Evolutionary conservation across 176 grass and related monocot genomes (phyloP).

Genomic region (Tuctoria greenei): DNA sequence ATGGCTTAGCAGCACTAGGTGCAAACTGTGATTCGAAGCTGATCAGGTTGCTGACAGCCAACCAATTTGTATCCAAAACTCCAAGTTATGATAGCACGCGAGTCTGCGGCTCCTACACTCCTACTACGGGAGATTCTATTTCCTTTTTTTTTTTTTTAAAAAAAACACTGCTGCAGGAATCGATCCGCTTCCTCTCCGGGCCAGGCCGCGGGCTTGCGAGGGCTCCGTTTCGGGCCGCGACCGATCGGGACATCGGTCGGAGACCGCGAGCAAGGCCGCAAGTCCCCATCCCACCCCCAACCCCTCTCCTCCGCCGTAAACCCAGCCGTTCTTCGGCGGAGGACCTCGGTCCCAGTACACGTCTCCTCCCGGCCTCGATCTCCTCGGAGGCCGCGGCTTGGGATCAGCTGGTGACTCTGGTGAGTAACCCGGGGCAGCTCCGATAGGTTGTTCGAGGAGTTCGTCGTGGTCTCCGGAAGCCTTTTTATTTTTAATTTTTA

Average conservation of each 20-base stretch:
- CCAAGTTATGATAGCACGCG: too few relatives aligned
- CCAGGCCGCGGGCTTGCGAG: too few relatives aligned
- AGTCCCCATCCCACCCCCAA: background rate
- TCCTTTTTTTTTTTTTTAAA: too few relatives aligned
- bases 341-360: background rate
- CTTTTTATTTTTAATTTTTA: too few relatives aligned
- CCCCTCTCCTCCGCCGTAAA: slow-evolving; percentile 23
- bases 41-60: too few relatives aligned
- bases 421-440: slow-evolving; percentile 10
- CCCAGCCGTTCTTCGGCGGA: slow-evolving; percentile 16
- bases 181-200: too few relatives aligned
- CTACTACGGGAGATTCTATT: too few relatives aligned
- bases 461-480: background rate
- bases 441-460: background rate
- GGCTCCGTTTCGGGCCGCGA: slow-evolving; percentile 10
- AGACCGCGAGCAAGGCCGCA: slow-evolving; percentile 7
- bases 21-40: too few relatives aligned
- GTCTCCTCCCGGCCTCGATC: background rate
- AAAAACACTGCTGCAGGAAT: too few relatives aligned
- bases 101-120: too few relatives aligned
- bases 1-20: too few relatives aligned
- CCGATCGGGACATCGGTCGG: slow-evolving; percentile 18
- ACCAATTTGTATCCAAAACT: too few relatives aligned
- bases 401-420: slow-evolving; percentile 9
- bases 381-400: background rate